Evolutionary conservation across 2,329 filamentous ascomycete species (phyloP), one percentile per base, ranked within the genome.

Genomic region (Atkinsonella texensis): DNA sequence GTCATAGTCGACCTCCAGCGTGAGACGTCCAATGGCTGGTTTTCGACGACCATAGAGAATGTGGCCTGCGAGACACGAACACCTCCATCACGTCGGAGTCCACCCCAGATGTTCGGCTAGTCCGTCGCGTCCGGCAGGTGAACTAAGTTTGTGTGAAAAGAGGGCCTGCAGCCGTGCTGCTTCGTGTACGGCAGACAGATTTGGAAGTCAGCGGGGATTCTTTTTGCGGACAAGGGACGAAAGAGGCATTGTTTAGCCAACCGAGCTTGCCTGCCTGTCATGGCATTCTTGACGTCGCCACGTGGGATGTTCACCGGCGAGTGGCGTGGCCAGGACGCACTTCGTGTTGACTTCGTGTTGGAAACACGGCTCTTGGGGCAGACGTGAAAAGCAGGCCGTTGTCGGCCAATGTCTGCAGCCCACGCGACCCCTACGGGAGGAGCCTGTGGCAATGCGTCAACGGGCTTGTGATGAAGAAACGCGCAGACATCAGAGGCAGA

Each of bases 361-460:
- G 45, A 48, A 52, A 52, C 44, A 49, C 38, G 39, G 47, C 47
- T 50, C 28, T 28, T 46, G 28, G 50, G 41, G 42, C 18, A 18
- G 18, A 51, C 42, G 28, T 23, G 53, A 42, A 32, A 42, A 41
- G 20, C 49, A 46, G 35, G 43, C 11, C 15, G 33, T 39, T 39
- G 46, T 50, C 54, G 59, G 55, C 65, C 65, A 68, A 67, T 66
- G 57, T 59, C 59, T 55, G 52, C 56, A 57, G 60, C 58, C 58
- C 62, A 65, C 63, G 59, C 57, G 60, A 61, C 60, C 60, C 57
- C 47, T 53, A 35, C 55, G 53, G 48, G 52, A 49, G 51, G 50
- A 56, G 53, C 60, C 57, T 60, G 65, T 59, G 61, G 64, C 63
- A 62, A 51, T 32, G 33, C 33, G 15, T 18, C 31, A 18, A 15